phyloP scores from a whole-genome alignment of 108 stramenopile genomes.

The Fragilaria crotonensis region DNA sequence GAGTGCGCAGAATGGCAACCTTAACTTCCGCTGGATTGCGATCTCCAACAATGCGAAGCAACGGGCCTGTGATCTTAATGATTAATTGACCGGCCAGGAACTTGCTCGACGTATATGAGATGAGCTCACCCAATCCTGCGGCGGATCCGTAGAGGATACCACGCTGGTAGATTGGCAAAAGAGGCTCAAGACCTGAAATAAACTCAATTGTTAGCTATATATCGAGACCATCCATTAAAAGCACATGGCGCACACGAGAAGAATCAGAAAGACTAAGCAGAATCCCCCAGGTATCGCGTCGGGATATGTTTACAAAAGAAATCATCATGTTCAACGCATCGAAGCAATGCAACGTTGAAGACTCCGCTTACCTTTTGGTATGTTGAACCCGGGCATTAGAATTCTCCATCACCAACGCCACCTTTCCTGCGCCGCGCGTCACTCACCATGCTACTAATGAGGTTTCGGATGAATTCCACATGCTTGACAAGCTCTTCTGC shows the following conservation, averaged over 20 bases:
- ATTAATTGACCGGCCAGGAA: conserved; percentile 85
- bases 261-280: conserved; percentile 91
- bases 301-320: conserved; percentile 29
- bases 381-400: conserved; percentile 92
- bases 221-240: too few relatives aligned
- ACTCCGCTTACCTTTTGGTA: conserved; percentile 74
- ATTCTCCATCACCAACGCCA: conserved; percentile 81
- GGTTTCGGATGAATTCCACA: conserved; percentile 82
- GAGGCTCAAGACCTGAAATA: conserved; percentile 87
- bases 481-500: conserved; percentile 90
- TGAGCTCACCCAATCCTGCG: conserved; percentile 91
- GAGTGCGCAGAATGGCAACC: conserved; percentile 85
- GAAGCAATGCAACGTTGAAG: neutral
- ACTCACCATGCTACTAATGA: conserved; percentile 87
- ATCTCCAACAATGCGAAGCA: conserved; percentile 97
- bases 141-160: conserved; percentile 96
- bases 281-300: conserved; percentile 34
- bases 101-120: conserved; percentile 79
- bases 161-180: conserved; percentile 92
- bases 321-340: conserved; percentile 26
- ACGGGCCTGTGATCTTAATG: conserved; percentile 95
- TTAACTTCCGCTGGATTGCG: conserved; percentile 90
- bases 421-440: conserved; percentile 79
- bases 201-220: too few relatives aligned
- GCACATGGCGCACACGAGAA: too few relatives aligned